These are phyloP conservation scores for Aspergillus felis DNA, from an alignment of 2,329 filamentous ascomycete species.

Conservation along the genomic window DNA sequence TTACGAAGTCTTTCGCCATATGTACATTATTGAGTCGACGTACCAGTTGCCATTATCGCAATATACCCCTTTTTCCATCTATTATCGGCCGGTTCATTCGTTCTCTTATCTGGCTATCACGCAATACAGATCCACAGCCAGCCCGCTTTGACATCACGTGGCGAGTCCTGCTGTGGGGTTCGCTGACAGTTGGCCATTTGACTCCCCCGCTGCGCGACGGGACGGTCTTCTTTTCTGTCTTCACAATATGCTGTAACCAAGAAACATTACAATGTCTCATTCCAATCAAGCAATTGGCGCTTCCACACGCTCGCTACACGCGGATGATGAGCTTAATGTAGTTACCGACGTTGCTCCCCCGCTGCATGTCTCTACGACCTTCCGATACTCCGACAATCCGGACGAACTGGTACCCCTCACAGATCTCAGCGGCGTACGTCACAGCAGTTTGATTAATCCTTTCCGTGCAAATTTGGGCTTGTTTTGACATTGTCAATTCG, in stretches of 20 bases:
- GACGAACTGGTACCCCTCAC: conserved; percentile 54
- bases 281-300: conserved; percentile 33
- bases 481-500: not conserved
- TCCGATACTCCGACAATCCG: conserved; percentile 72
- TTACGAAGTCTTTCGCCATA: not conserved
- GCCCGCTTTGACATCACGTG: not conserved
- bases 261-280: conserved; percentile 22
- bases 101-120: not conserved
- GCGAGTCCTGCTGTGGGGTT: not conserved
- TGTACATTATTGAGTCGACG: not conserved
- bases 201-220: not conserved
- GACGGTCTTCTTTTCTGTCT: not conserved
- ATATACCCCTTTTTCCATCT: not conserved
- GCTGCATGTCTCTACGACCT: conserved; percentile 88
- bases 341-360: conserved; percentile 81
- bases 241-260: not conserved
- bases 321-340: conserved; percentile 71
- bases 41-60: not conserved
- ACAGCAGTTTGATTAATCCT: not conserved
- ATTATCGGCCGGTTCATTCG: not conserved
- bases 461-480: not conserved
- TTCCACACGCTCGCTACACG: conserved; percentile 73
- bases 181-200: not conserved
- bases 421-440: conserved; percentile 51
- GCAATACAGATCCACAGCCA: not conserved